Conservation (phyloP, 148 eudicot genomes). For the Vaccinium darrowii region DNA sequence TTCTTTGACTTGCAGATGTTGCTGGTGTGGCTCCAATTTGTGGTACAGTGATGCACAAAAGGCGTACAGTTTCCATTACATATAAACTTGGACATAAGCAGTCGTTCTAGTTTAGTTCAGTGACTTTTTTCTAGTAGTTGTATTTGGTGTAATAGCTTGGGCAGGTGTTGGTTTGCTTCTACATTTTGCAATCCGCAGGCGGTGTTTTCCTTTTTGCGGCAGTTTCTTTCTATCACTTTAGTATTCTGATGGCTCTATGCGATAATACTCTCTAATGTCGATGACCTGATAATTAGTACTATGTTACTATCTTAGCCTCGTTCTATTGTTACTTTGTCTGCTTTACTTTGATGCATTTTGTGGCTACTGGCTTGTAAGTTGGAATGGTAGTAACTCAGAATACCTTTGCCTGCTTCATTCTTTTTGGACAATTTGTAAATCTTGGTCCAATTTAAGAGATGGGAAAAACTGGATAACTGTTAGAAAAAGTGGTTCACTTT, state of each 20-base stretch:
- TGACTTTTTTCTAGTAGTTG: neutral
- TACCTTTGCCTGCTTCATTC: neutral
- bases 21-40: neutral
- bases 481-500: no score
- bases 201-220: neutral
- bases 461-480: no score
- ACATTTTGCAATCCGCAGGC: neutral
- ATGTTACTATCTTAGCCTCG: neutral
- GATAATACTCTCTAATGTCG: neutral
- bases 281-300: neutral
- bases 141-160: neutral
- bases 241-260: neutral
- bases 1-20: slow-evolving; percentile 8
- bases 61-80: neutral
- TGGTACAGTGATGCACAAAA: neutral
- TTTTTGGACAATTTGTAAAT: neutral
- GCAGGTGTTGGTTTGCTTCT: neutral
- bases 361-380: no score
- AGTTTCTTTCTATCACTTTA: neutral
- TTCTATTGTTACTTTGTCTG: neutral
- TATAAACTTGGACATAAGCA: neutral
- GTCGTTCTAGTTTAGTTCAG: neutral
- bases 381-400: no score
- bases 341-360: neutral
- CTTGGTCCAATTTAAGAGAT: no score